phyloP scores from a whole-genome alignment of 192 early-diverging fungal genomes.

The Funneliformis mosseae region DNA sequence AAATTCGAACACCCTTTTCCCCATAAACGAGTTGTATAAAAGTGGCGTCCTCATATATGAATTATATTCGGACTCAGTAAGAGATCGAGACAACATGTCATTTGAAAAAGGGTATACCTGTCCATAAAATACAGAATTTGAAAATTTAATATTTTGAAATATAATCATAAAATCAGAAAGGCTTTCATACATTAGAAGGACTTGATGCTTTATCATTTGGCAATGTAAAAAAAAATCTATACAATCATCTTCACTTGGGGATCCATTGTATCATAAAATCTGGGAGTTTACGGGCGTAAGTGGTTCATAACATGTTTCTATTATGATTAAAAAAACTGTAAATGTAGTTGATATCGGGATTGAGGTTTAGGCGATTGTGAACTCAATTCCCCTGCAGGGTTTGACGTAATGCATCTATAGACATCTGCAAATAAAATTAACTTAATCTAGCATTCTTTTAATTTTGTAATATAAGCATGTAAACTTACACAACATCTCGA shows the following conservation, averaged over 20 bases:
- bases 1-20: neutral
- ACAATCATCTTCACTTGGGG: no score
- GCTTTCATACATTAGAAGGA: neutral
- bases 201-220: no score
- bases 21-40: neutral
- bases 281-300: no score
- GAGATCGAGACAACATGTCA: neutral
- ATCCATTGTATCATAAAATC: no score
- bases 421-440: neutral
- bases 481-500: constrained; percentile 11
- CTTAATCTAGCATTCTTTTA: neutral
- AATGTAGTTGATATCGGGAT: neutral
- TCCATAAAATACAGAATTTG: neutral
- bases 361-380: neutral
- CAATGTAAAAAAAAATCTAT: no score
- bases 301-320: no score
- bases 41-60: neutral
- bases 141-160: neutral
- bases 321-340: constrained; percentile 8
- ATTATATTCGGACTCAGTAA: constrained; percentile 12
- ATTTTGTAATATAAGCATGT: neutral
- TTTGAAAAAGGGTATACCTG: constrained; percentile 8
- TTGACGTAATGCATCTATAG: neutral
- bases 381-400: neutral
- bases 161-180: no score